Evolutionary conservation across 2,329 filamentous ascomycete genomes (phyloP), one percentile per base, ranked within the genome.

Genomic region (Monosporascus sp.): DNA sequence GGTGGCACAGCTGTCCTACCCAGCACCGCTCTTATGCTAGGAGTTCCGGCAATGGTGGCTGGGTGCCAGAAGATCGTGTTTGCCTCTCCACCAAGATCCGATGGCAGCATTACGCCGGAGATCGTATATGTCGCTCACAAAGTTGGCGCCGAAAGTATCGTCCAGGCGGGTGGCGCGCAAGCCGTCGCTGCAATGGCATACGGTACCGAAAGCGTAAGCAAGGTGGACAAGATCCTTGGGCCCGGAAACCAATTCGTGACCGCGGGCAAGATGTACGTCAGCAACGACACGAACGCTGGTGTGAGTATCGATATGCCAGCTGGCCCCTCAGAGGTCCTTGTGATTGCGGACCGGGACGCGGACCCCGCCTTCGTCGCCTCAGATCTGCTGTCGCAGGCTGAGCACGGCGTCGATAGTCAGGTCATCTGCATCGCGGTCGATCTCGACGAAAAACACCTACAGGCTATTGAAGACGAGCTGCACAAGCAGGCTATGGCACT

Each of bases 191-290:
- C 94, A 48, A 88, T 99, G 87, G 94, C 94, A 2, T 99, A 99
- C 73, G 94, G 94, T 48, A 99, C 94, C 0, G 88, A 97, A 73
- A 93, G 86, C 63, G 85, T 99, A 49, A 90, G 80, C 71, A 99
- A 99, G 77, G 94, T 99, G 7, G 94, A 99, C 79, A 99, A 99
- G 83, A 97, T 99, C 63, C 84, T 97, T 14, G 94, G 94, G 0
- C 94, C 94, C 3, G 94, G 94, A 37, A 99, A 99, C 74, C 94
- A 97, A 72, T 99, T 97, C 68, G 94, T 99, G 41, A 99, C 94
- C 0, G 94, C 94, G 1, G 94, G 90, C 50, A 99, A 99, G 82
- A 99, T 99, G 94, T 82, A 92, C 64, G 94, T 99, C 44, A 90
- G 88, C 72, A 99, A 99, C 71, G 94, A 99, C 69, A 97, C 94